Conservation (phyloP, 257 asterid species). For the Coffea eugenioides region DNA sequence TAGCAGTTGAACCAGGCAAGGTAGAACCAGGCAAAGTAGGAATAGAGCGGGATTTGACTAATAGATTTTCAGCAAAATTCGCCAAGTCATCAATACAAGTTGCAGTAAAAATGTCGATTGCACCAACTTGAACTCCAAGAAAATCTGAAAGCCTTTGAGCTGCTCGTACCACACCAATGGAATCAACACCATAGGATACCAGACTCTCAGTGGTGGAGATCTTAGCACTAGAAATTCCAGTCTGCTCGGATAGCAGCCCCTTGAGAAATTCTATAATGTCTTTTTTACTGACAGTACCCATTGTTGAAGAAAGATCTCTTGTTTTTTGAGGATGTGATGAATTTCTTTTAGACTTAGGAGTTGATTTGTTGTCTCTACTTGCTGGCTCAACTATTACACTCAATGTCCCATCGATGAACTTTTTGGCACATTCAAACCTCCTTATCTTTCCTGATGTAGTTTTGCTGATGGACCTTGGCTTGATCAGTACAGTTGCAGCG, state of each 20-base stretch:
- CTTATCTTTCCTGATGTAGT: conserved; percentile 70
- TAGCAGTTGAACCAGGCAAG: neutral
- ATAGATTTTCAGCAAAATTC: conserved; percentile 49
- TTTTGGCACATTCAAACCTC: conserved; percentile 61
- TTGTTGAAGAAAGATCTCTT: conserved; percentile 17
- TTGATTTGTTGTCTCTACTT: conserved; percentile 19
- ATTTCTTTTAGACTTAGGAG: conserved; percentile 10
- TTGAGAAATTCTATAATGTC: conserved; percentile 52
- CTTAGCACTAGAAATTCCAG: conserved; percentile 47
- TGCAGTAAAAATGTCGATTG: conserved; percentile 81
- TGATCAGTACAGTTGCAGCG: conserved; percentile 43
- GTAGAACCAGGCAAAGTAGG: conserved; percentile 12
- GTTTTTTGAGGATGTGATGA: conserved; percentile 7
- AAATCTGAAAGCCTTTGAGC: conserved; percentile 82
- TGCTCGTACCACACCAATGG: conserved; percentile 85
- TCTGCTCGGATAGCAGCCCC: conserved; percentile 59
- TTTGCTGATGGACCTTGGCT: conserved; percentile 57
- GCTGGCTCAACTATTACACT: conserved; percentile 33
- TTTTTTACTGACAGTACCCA: conserved; percentile 28
- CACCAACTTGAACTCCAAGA: conserved; percentile 76
- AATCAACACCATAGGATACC: conserved; percentile 67
- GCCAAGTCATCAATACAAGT: conserved; percentile 79
- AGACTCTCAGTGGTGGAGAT: conserved; percentile 60
- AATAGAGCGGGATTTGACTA: conserved; percentile 41
- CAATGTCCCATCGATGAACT: conserved; percentile 47